Percentiles rank a stretch among this genome's conserved stretches.
Evolutionary conservation across 2,329 filamentous ascomycete genomes (phyloP).

Genomic region (Diaporthe vaccinii): DNA sequence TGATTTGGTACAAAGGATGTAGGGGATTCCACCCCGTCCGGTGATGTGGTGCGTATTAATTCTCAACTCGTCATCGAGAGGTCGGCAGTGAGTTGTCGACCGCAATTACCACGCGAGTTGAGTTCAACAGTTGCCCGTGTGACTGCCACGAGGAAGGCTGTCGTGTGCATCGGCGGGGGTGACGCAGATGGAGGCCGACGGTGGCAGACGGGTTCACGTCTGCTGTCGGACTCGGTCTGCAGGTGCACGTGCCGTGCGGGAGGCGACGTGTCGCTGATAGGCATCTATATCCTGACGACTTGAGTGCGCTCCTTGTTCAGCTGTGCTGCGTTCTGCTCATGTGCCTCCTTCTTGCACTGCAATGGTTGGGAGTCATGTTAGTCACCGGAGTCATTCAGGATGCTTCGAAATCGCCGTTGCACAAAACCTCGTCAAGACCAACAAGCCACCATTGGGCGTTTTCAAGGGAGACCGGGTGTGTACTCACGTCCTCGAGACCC

Average conservation of each 20-base stretch:
- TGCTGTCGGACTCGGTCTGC: conserved; percentile 1
- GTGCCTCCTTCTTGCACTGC: conserved; percentile 94
- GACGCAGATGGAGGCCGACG: not conserved
- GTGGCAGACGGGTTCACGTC: not conserved
- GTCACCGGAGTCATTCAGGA: not conserved
- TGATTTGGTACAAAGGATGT: conserved; percentile 19
- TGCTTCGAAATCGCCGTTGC: conserved; percentile 41
- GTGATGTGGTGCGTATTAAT: conserved; percentile 5
- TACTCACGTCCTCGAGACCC: conserved; percentile 86
- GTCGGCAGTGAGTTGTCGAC: not conserved
- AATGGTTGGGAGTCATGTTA: conserved; percentile 23
- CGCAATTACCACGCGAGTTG: not conserved
- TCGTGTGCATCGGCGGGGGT: conserved; percentile 1
- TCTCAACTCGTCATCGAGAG: not conserved
- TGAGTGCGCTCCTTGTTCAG: conserved; percentile 93
- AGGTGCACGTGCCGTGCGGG: conserved; percentile 1
- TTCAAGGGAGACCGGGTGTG: conserved; percentile 40
- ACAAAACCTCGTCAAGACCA: conserved; percentile 54
- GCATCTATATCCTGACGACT: conserved; percentile 76
- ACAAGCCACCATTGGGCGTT: conserved; percentile 57
- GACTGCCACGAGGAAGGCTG: not conserved
- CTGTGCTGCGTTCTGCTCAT: conserved; percentile 93
- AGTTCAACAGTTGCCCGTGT: not conserved
- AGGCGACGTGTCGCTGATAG: not conserved
- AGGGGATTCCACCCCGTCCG: not conserved